These are phyloP conservation scores for Mortierella claussenii DNA, from an alignment of 192 early-diverging fungal genomes.

Conservation along the genomic window DNA sequence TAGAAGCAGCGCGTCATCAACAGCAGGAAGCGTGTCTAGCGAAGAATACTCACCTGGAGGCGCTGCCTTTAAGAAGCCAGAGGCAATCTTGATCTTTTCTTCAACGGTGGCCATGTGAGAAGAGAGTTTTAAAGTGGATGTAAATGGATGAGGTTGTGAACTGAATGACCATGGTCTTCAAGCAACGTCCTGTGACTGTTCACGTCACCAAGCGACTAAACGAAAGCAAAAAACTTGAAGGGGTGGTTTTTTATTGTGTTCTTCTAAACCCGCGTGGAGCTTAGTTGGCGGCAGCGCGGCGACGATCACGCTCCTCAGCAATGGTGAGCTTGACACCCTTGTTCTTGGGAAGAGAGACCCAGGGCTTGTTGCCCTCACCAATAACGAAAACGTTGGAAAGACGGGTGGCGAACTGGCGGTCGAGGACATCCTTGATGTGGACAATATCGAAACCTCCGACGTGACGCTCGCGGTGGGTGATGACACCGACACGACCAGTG, in stretches of 20 bases:
- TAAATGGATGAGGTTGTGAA: neutral
- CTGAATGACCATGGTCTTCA: neutral
- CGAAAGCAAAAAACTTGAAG: neutral
- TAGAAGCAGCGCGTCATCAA: too few species aligned
- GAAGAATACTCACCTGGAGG: constrained; percentile 96
- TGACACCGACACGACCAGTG: constrained; percentile 97
- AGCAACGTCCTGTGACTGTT: neutral
- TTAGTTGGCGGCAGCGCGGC: constrained; percentile 49
- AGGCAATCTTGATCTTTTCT: constrained; percentile 80
- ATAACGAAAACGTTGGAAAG: constrained; percentile 94
- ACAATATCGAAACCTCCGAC: constrained; percentile 98
- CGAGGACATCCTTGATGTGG: constrained; percentile 97
- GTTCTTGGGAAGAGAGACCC: constrained; percentile 98
- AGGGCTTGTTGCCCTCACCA: constrained; percentile 87
- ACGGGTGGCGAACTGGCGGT: constrained; percentile 98
- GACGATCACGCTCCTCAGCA: constrained; percentile 96
- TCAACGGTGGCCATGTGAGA: constrained; percentile 56
- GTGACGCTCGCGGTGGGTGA: constrained; percentile 97
- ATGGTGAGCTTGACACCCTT: constrained; percentile 99
- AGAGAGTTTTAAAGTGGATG: neutral
- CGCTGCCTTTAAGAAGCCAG: constrained; percentile 80
- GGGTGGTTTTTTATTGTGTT: too few species aligned
- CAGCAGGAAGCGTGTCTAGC: too few species aligned
- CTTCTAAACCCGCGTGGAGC: too few species aligned
- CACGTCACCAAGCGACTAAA: neutral